Evolutionary conservation across 768 basidiomycete genomes (phyloP), one percentile per base, ranked within the genome.

Genomic region (Ramaria sp.): DNA sequence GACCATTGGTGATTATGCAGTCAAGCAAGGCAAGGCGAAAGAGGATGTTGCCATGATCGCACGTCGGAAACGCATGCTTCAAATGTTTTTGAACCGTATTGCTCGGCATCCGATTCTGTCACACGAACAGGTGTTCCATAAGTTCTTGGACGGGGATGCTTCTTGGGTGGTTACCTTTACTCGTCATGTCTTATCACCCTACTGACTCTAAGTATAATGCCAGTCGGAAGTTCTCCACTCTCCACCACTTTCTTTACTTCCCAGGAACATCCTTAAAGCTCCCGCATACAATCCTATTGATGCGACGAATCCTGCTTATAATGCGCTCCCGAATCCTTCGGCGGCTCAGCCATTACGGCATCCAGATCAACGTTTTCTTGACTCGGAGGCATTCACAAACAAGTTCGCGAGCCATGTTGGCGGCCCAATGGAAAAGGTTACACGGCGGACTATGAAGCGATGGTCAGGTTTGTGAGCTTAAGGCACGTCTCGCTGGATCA

Each of bases 351-450:
- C 93, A 13, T 74, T 98, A n/a, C 82, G 90, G 50, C 78, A 84
- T 58, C 92, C 96, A 12, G 96, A 99, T 69, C 93, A 94, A 68
- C 80, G 95, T 13, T 99, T 98, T 72, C 75, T 90, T 38, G 96
- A 99, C 67, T 95, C 92, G 1, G 96, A 99, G 70, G 80, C 83
- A 4, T 99, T 99, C 68, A 99, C 96, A 3, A 82, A 82, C 70
- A 96, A 95, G 71, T 99, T 98, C 68, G 87, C 92, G 47, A 83
- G 83, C 56, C 96, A 99, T 72, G 74, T 99, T 55, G 78, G 80
- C 54, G 91, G 93, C 1, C 88, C 84, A 1, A 88, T 99, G 89
- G 96, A 99, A 70, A 97, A 92, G 69, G 91, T 98, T 22, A 94
- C 95, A 17, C 80, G 95, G 52, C 76, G 95, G 61, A 80, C 86